A percentile compares a stretch with the other conserved stretches of the same genome.
These are phyloP conservation scores for Sporothrix euskadiensis DNA, from an alignment of 2,329 filamentous ascomycete species.

Conservation along the genomic window DNA sequence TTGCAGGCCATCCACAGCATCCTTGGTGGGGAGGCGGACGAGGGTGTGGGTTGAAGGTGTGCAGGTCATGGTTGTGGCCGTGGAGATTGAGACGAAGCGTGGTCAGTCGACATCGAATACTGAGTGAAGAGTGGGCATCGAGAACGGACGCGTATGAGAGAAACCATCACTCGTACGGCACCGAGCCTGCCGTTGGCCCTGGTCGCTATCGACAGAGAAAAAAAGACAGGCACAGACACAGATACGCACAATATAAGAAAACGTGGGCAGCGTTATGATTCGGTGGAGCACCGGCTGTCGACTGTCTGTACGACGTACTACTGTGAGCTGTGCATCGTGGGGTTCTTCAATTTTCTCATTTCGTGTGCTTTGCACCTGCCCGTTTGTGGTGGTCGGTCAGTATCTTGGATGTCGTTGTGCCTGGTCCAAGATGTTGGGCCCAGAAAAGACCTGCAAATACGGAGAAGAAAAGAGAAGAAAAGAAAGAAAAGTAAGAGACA, in stretches of 20 bases:
- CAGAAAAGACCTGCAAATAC: neutral
- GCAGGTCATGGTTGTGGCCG: neutral
- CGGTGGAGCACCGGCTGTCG: neutral
- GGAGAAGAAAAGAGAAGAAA: neutral
- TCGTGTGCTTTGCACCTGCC: constrained; percentile 20
- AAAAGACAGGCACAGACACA: neutral
- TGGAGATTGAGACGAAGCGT: neutral
- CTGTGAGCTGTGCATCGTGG: neutral
- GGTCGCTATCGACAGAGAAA: neutral
- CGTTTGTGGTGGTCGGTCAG: constrained; percentile 21
- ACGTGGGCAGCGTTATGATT: constrained; percentile 22
- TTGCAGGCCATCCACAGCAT: neutral
- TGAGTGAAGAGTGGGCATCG: neutral
- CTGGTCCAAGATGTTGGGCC: neutral
- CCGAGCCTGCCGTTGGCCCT: constrained; percentile 4
- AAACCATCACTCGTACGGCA: neutral
- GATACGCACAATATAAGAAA: constrained; percentile 3
- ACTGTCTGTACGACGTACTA: neutral
- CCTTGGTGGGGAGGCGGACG: neutral
- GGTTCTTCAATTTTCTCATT: neutral
- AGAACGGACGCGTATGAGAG: neutral
- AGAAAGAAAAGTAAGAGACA: neutral
- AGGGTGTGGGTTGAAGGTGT: neutral
- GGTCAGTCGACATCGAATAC: neutral
- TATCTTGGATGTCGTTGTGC: neutral